phyloP scores from a whole-genome alignment of 768 basidiomycete species.

The Lanmaoa rubissima region DNA sequence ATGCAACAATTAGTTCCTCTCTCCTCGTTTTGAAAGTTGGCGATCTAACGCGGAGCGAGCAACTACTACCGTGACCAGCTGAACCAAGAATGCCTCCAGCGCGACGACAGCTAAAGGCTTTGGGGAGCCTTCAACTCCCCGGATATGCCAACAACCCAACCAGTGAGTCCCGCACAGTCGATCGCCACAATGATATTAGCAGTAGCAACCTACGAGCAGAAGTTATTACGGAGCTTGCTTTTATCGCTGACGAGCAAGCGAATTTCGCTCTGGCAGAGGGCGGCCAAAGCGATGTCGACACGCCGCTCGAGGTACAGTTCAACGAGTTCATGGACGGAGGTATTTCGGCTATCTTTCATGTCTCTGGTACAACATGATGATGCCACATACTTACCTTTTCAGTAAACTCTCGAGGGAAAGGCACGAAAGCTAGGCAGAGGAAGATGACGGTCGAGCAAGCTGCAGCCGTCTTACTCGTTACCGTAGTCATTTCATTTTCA shows the following conservation, averaged over 20 bases:
- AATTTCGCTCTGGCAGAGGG: not conserved
- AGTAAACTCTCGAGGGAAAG: constrained; percentile 27
- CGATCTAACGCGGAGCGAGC: not conserved
- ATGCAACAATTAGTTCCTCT: not conserved
- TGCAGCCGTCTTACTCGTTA: constrained; percentile 24
- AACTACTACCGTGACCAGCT: not conserved
- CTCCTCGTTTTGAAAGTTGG: not conserved
- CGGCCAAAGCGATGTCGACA: not conserved
- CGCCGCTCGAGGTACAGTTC: constrained; percentile 24
- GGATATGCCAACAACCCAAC: constrained; percentile 24
- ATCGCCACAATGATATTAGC: not conserved
- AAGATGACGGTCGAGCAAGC: constrained; percentile 25
- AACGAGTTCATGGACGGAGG: constrained; percentile 30
- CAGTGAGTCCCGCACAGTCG: constrained; percentile 14
- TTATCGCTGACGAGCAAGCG: constrained; percentile 15
- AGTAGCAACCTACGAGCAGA: constrained; percentile 9
- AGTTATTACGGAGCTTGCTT: constrained; percentile 28
- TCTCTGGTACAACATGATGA: not conserved
- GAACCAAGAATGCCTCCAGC: constrained; percentile 21
- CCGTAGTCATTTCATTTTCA: constrained; percentile 5
- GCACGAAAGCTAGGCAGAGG: constrained; percentile 17
- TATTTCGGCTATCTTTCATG: not conserved
- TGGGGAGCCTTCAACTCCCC: constrained; percentile 24
- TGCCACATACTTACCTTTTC: not conserved
- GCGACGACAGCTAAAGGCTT: constrained; percentile 12